Percentiles rank a stretch among this genome's conserved stretches.
Evolutionary conservation across 1,139 yeast genomes (phyloP).

Genomic region (Taphrina flavorubra): DNA sequence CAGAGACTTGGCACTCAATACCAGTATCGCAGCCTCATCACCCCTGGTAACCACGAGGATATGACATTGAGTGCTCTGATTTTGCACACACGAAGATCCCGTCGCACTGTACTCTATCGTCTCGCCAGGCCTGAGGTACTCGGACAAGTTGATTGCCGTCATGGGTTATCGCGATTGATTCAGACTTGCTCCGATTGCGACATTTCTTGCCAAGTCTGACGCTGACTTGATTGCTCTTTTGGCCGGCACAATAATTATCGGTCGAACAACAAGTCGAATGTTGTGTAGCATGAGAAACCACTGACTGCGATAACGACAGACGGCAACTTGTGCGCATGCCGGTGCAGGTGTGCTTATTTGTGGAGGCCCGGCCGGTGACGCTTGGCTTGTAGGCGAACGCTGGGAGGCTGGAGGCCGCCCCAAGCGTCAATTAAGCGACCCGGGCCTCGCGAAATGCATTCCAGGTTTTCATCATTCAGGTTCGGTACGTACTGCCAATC

Average conservation of each 20-base stretch:
- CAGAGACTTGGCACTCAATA: not conserved
- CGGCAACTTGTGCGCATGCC: too few relatives aligned
- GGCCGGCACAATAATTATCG: too few relatives aligned
- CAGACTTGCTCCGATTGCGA: not conserved
- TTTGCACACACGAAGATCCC: not conserved
- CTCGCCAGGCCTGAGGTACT: conserved; percentile 2
- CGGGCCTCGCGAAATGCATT: too few relatives aligned
- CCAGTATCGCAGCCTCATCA: conserved; percentile 7
- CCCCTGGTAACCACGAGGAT: not conserved
- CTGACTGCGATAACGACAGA: not conserved
- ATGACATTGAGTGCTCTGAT: not conserved
- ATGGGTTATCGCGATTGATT: not conserved
- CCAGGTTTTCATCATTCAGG: too few relatives aligned
- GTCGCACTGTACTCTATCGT: conserved; percentile 11
- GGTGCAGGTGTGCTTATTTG: too few relatives aligned
- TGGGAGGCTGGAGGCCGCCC: too few relatives aligned
- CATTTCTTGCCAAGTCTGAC: not conserved
- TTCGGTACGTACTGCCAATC: too few relatives aligned
- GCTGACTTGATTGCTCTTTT: not conserved
- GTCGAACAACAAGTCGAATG: too few relatives aligned
- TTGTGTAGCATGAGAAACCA: not conserved
- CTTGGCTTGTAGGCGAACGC: too few relatives aligned
- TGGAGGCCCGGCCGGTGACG: too few relatives aligned
- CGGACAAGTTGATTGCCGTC: not conserved
- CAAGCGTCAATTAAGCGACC: too few relatives aligned